These are phyloP conservation scores for Umbilicus rupestris DNA, from an alignment of 164 flowering plant species.

Conservation along the genomic window DNA sequence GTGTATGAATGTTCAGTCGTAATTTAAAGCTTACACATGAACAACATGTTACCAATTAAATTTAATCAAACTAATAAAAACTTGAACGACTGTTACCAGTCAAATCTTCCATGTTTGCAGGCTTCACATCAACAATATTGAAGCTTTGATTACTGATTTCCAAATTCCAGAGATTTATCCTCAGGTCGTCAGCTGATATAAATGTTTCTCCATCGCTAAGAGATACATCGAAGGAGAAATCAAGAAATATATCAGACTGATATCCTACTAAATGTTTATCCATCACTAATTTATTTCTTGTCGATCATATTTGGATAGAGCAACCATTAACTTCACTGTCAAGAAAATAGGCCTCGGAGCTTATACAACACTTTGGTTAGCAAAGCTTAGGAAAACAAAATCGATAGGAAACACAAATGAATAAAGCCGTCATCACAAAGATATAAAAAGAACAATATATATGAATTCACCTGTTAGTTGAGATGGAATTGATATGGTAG, in stretches of 20 bases:
- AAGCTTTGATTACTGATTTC: conserved; percentile 97
- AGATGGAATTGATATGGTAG: conserved; percentile 96
- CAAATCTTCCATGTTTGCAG: conserved; percentile 96
- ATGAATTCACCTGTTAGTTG: conserved; percentile 78
- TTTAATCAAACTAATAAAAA: no score
- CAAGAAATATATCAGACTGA: no score
- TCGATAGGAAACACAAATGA: no score
- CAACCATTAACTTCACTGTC: no score
- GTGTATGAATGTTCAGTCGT: not conserved
- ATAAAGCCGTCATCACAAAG: not conserved
- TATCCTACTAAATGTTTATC: no score
- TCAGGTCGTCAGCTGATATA: conserved; percentile 95
- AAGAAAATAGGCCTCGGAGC: no score
- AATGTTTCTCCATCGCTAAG: conserved; percentile 95
- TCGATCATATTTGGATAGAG: no score
- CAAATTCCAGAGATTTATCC: conserved; percentile 96
- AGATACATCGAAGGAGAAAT: conserved; percentile 5
- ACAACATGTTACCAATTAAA: no score
- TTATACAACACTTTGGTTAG: no score
- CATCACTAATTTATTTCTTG: no score
- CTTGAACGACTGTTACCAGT: conserved; percentile 44
- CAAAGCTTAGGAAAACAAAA: no score
- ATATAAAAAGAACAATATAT: not conserved
- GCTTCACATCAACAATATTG: conserved; percentile 97
- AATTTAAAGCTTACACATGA: no score